Evolutionary conservation across 805 yeast species (phyloP).

Genomic region (Kodamaea sagamina): DNA sequence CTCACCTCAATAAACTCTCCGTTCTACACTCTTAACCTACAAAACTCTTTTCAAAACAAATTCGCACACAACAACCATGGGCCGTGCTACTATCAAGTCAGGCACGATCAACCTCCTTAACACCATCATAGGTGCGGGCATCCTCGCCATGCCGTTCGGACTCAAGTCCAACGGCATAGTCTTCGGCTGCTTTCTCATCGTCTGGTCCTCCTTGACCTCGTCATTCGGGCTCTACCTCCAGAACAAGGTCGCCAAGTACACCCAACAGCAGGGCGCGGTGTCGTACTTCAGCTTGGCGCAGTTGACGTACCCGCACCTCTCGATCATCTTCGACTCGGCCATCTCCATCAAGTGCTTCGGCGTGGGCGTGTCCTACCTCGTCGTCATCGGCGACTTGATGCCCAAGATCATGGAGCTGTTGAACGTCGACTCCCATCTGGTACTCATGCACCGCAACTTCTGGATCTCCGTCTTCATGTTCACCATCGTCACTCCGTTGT

Average conservation of each 20-base stretch:
- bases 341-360: constrained; percentile 81
- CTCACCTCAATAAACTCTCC: no score
- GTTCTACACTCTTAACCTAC: background rate
- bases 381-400: constrained; percentile 75
- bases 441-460: constrained; percentile 43
- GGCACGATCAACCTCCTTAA: constrained; percentile 61
- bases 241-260: constrained; percentile 57
- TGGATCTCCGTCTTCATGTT: constrained; percentile 57
- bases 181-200: constrained; percentile 55
- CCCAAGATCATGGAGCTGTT: constrained; percentile 54
- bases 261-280: constrained; percentile 43
- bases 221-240: constrained; percentile 68
- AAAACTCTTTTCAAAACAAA: constrained; percentile 1
- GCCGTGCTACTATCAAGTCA: constrained; percentile 20
- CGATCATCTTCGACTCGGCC: constrained; percentile 71
- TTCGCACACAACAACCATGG: constrained; percentile 17
- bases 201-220: constrained; percentile 65
- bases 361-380: constrained; percentile 68
- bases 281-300: constrained; percentile 48
- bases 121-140: constrained; percentile 81
- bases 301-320: constrained; percentile 68
- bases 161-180: constrained; percentile 66
- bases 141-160: constrained; percentile 74
- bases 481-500: constrained; percentile 60
- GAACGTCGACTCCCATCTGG: constrained; percentile 25